These are phyloP conservation scores for Lepidopterella palustris DNA, from an alignment of 495 filamentous ascomycete genomes.

Conservation along the genomic window DNA sequence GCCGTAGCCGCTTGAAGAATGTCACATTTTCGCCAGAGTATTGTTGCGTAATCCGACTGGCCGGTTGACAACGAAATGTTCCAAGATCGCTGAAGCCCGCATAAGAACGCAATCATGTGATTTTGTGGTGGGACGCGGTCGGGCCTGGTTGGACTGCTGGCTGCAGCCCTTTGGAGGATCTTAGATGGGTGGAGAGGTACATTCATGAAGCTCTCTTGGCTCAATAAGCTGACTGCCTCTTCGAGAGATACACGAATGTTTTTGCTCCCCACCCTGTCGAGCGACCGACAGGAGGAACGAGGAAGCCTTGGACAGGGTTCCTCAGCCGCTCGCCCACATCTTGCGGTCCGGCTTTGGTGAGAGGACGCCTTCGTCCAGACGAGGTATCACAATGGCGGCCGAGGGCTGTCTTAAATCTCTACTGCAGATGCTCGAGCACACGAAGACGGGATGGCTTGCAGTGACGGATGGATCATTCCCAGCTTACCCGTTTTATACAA, in stretches of 20 bases:
- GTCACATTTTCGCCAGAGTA: slow-evolving; percentile 5
- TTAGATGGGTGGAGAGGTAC: background rate
- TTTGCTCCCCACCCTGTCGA: background rate
- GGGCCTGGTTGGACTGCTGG: background rate
- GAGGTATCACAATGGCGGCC: slow-evolving; percentile 1
- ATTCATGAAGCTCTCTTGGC: background rate
- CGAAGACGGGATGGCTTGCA: background rate
- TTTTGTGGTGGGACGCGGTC: background rate
- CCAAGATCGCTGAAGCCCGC: slow-evolving; percentile 15
- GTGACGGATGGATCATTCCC: background rate
- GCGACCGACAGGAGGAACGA: background rate
- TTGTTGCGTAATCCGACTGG: slow-evolving; percentile 18
- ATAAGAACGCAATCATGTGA: slow-evolving; percentile 15
- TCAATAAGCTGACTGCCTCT: background rate
- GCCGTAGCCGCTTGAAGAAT: background rate
- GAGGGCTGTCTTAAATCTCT: background rate
- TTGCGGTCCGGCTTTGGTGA: background rate
- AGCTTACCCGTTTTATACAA: slow-evolving; percentile 30
- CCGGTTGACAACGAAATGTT: slow-evolving; percentile 10
- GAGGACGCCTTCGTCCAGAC: background rate
- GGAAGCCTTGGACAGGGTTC: background rate
- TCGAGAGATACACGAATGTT: background rate
- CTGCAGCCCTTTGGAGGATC: background rate
- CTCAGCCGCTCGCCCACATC: background rate
- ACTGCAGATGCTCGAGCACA: background rate